Percentiles rank a stretch among this genome's conserved stretches.
phyloP scores from a whole-genome alignment of 805 yeast genomes.

The Komagataella mondaviorum region DNA sequence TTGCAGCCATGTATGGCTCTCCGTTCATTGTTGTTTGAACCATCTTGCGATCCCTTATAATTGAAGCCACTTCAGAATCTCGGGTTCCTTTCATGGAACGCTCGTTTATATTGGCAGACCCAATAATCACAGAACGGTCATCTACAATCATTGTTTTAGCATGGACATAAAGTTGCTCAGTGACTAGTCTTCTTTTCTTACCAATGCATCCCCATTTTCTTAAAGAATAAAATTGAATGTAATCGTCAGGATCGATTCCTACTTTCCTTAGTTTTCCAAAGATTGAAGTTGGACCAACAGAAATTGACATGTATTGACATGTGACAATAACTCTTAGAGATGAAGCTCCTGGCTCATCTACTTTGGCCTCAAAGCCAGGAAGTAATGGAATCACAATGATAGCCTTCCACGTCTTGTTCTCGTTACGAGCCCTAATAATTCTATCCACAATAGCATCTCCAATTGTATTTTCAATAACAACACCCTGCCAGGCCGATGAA shows the following conservation, averaged over 20 bases:
- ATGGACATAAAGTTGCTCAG: constrained; percentile 90
- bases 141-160: constrained; percentile 88
- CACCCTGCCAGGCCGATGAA: constrained; percentile 77
- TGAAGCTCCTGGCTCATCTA: constrained; percentile 87
- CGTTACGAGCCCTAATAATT: constrained; percentile 75
- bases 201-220: constrained; percentile 96
- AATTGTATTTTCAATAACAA: constrained; percentile 71
- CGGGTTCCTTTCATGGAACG: constrained; percentile 90
- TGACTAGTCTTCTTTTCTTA: constrained; percentile 52
- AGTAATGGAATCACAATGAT: constrained; percentile 84
- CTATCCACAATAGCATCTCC: constrained; percentile 98
- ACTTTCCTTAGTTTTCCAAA: constrained; percentile 67
- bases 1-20: constrained; percentile 64
- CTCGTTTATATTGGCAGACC: constrained; percentile 95
- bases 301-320: constrained; percentile 88
- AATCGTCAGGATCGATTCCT: constrained; percentile 82
- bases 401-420: constrained; percentile 76
- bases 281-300: constrained; percentile 79
- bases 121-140: constrained; percentile 86
- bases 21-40: constrained; percentile 71
- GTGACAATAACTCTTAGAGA: constrained; percentile 94
- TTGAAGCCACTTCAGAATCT: constrained; percentile 89
- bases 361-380: constrained; percentile 95
- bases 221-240: constrained; percentile 82
- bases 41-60: constrained; percentile 72